phyloP scores from a whole-genome alignment of 768 basidiomycete species.

The Kwoniella newhampshirensis region DNA sequence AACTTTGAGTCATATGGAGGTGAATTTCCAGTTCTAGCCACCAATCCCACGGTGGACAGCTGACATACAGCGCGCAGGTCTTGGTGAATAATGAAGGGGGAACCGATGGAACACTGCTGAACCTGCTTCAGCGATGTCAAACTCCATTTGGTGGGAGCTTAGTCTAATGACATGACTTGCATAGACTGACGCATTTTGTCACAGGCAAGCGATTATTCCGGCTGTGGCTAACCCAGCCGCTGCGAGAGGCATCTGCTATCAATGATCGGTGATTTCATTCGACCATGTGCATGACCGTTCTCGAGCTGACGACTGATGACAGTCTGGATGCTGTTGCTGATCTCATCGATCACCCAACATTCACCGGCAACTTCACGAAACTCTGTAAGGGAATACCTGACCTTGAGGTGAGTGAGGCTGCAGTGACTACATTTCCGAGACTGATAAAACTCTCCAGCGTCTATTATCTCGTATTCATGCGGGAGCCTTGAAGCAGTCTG shows the following conservation, averaged over 20 bases:
- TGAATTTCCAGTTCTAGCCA: constrained; percentile 47
- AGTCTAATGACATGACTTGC: neutral
- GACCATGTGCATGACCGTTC: constrained; percentile 14
- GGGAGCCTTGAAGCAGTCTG: constrained; percentile 78
- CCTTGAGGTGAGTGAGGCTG: constrained; percentile 36
- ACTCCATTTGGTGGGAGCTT: constrained; percentile 78
- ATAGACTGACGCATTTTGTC: constrained; percentile 4
- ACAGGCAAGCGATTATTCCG: constrained; percentile 91
- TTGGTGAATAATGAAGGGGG: constrained; percentile 91
- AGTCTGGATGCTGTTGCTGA: constrained; percentile 95
- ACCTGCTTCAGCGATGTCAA: constrained; percentile 75
- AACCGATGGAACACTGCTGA: constrained; percentile 82
- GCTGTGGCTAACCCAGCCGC: constrained; percentile 92
- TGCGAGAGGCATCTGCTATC: constrained; percentile 77
- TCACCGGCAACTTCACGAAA: constrained; percentile 71
- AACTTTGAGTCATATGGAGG: constrained; percentile 91
- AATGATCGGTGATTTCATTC: constrained; percentile 68
- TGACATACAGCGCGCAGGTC: constrained; percentile 56
- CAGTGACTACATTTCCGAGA: neutral
- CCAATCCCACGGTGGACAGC: neutral
- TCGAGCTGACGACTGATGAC: constrained; percentile 16
- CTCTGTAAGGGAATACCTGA: constrained; percentile 83
- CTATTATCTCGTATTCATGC: constrained; percentile 94
- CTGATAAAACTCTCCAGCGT: constrained; percentile 63
- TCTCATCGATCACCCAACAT: constrained; percentile 73